Conservation (phyloP, 495 filamentous ascomycete species). For the Neurospora terricola region DNA sequence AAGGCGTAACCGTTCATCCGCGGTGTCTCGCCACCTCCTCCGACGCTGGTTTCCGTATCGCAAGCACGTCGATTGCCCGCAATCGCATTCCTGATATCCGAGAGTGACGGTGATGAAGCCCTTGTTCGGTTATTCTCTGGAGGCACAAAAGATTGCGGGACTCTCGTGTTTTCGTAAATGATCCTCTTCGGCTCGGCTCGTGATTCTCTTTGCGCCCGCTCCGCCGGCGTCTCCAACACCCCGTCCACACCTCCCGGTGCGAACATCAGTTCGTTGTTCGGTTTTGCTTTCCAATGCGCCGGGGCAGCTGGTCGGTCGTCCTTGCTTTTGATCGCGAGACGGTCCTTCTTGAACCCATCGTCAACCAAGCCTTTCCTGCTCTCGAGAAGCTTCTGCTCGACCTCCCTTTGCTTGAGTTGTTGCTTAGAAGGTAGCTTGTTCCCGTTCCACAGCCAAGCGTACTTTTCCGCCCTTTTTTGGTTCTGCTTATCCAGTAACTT, state of each 20-base stretch:
- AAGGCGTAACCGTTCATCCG: constrained; percentile 88
- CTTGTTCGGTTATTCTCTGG: constrained; percentile 21
- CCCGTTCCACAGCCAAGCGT: constrained; percentile 77
- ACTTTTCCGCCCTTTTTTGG: constrained; percentile 64
- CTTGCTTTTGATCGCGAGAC: constrained; percentile 47
- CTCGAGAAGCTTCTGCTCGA: constrained; percentile 52
- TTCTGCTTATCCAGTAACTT: constrained; percentile 88
- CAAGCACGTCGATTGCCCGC: constrained; percentile 56
- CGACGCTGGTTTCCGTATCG: constrained; percentile 55
- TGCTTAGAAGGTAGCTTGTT: constrained; percentile 85
- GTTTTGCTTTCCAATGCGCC: constrained; percentile 61
- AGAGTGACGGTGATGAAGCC: constrained; percentile 72
- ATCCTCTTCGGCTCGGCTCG: constrained; percentile 68
- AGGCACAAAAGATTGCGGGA: constrained; percentile 36
- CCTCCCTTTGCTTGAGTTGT: constrained; percentile 69
- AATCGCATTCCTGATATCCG: constrained; percentile 78
- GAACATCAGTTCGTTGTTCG: constrained; percentile 87
- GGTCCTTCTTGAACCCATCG: constrained; percentile 42
- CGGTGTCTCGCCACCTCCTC: constrained; percentile 64
- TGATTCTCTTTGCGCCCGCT: constrained; percentile 59
- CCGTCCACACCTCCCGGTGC: constrained; percentile 64
- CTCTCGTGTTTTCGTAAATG: constrained; percentile 72
- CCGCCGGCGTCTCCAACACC: constrained; percentile 50
- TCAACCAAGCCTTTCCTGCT: constrained; percentile 31
- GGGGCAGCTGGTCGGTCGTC: constrained; percentile 67